Conservation (phyloP, 805 yeast species). For the Kodamaea sagamina region DNA sequence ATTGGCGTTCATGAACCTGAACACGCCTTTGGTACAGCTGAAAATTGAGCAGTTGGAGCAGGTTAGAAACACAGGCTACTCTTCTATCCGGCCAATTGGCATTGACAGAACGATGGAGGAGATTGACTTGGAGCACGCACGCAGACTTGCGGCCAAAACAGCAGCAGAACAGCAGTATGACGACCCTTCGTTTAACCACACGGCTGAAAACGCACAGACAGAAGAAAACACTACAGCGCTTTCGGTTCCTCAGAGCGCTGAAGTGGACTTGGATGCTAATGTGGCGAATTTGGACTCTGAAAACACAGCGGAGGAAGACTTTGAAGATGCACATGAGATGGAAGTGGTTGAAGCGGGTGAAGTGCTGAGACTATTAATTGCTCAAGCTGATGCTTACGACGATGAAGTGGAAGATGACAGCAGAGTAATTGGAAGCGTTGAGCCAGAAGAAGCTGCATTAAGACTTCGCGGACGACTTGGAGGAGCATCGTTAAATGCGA, state of each 20-base stretch:
- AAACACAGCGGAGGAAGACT: constrained; percentile 19
- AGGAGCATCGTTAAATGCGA: neutral
- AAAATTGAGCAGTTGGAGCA: constrained; percentile 25
- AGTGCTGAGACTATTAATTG: constrained; percentile 5
- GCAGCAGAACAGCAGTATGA: constrained; percentile 17
- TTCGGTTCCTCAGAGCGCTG: constrained; percentile 9
- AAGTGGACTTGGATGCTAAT: constrained; percentile 48
- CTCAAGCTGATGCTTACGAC: constrained; percentile 30
- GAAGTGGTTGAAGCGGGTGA: constrained; percentile 1
- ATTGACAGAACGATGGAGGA: constrained; percentile 43
- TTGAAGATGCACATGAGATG: constrained; percentile 13
- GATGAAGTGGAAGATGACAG: constrained; percentile 27
- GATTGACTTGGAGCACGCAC: constrained; percentile 28
- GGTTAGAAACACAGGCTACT: constrained; percentile 38
- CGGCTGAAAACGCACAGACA: constrained; percentile 25
- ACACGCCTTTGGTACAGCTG: constrained; percentile 23
- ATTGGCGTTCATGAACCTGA: constrained; percentile 13
- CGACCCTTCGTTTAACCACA: constrained; percentile 22
- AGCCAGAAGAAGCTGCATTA: constrained; percentile 11
- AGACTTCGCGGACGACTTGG: constrained; percentile 3
- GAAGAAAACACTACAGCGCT: neutral
- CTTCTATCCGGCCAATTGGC: constrained; percentile 40
- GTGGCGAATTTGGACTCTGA: constrained; percentile 37
- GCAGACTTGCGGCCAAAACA: constrained; percentile 11
- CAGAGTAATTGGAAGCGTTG: constrained; percentile 3